A percentile compares a stretch with the other conserved stretches of the same genome.
Conservation (phyloP, 1,284 basidiomycete species). For the Gymnopus androsaceus region DNA sequence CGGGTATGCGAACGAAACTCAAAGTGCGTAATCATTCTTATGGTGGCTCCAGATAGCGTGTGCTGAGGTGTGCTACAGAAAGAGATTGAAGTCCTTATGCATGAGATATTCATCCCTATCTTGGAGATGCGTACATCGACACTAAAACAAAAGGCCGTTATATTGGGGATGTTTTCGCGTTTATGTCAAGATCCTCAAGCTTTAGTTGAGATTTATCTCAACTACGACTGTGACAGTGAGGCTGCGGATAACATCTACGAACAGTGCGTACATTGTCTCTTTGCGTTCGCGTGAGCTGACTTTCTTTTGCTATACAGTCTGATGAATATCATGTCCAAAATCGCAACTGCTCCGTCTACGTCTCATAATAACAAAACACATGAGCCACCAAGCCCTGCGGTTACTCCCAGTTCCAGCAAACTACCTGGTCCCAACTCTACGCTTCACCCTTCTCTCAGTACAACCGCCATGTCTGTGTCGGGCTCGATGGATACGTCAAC, state of each 20-base stretch:
- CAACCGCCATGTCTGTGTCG: conserved; percentile 68
- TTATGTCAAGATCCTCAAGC: conserved; percentile 95
- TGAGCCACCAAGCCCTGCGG: conserved; percentile 62
- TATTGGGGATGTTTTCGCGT: conserved; percentile 83
- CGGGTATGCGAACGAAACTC: conserved; percentile 92
- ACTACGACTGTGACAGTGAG: conserved; percentile 95
- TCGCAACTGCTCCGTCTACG: conserved; percentile 73
- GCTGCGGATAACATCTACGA: conserved; percentile 96
- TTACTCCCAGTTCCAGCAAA: conserved; percentile 55
- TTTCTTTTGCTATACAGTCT: conserved; percentile 49
- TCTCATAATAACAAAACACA: conserved; percentile 49
- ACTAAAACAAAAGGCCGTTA: conserved; percentile 90
- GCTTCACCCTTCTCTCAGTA: conserved; percentile 66
- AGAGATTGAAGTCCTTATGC: conserved; percentile 98
- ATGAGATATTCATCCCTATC: conserved; percentile 99
- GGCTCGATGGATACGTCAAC: conserved; percentile 65
- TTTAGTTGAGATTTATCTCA: conserved; percentile 94
- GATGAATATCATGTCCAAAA: conserved; percentile 93
- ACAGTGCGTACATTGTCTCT: conserved; percentile 53
- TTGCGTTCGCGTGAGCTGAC: background rate
- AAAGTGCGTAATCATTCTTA: conserved; percentile 58
- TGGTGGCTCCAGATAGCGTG: conserved; percentile 7
- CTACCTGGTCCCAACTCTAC: conserved; percentile 37
- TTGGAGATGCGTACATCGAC: conserved; percentile 98
- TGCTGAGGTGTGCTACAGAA: conserved; percentile 56